Evolutionary conservation across 2,329 filamentous ascomycete genomes (phyloP), one percentile per base, ranked within the genome.

Genomic region (Ceratocystiopsis minuta): DNA sequence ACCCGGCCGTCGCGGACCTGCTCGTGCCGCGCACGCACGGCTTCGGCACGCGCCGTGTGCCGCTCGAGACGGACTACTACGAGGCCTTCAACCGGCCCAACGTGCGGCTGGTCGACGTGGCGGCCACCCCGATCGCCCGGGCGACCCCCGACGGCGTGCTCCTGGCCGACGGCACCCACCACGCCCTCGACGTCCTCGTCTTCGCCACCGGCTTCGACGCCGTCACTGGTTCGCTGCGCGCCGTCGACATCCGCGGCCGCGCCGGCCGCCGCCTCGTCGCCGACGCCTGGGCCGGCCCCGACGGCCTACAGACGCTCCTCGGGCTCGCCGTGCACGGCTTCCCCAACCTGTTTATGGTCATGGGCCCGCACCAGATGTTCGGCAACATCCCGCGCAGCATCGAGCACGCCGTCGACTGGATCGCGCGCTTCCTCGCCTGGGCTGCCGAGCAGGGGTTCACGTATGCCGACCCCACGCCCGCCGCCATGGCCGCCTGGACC

Each of bases 361-460:
- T 45, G 38, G 47, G 49, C 14, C 47, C 46, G 3, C 45, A 48
- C 65, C 61, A 64, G 42, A 58, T 67, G 0, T 56, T 75, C 11
- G 54, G 60, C 49, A 78, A 76, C 49, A 71, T 70, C 0, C 72
- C 73, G 0, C 62, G 64, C 1, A 63, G 59, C 2, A 63, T 67
- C 5, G 68, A 74, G 45, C 50, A 70, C 1, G 72, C 77, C 46
- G 71, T 68, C 1, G 56, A 67, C 0, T 75, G 68, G 68, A 66
- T 74, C 43, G 57, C 60, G 15, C 62, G 68, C 36, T 52, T 60
- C 16, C 53, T 65, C 2, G 45, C 50, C 3, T 57, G 52, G 41
- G 56, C 54, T 11, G 45, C 49, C 3, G 53, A 59, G 6, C 52
- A 58, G 7, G 49, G 52, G 0, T 49, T 62, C 15, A 58, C 53